phyloP scores from a whole-genome alignment of 371 early-diverging fungal genomes.

The Modicella reniformis region DNA sequence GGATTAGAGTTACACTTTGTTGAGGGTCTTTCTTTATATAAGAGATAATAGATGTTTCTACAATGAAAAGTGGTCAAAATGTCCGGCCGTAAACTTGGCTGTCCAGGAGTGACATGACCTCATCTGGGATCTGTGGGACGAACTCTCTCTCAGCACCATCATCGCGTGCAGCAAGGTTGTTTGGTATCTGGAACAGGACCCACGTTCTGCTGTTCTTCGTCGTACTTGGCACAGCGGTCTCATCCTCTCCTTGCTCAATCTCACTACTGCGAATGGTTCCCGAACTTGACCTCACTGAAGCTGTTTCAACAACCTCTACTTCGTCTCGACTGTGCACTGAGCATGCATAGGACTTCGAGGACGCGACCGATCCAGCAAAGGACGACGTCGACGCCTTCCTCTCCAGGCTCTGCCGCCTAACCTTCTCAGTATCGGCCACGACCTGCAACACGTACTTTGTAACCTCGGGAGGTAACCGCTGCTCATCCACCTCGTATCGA shows the following conservation, averaged over 20 bases:
- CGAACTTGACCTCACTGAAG: neutral
- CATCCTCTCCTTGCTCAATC: slow-evolving; percentile 8
- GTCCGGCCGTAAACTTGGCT: neutral
- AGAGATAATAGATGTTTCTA: too few relatives aligned
- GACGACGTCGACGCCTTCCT: neutral
- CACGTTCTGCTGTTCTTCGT: slow-evolving; percentile 29
- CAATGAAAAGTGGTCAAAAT: neutral
- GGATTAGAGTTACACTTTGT: too few relatives aligned
- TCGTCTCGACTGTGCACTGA: too few relatives aligned
- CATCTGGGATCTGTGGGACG: slow-evolving; percentile 48
- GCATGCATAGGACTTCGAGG: too few relatives aligned
- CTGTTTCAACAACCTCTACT: slow-evolving; percentile 1
- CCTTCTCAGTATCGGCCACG: slow-evolving; percentile 69
- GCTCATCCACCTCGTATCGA: slow-evolving; percentile 87
- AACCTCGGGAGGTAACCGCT: slow-evolving; percentile 73
- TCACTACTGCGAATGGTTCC: neutral
- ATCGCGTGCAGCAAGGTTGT: slow-evolving; percentile 28
- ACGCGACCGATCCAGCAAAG: slow-evolving; percentile 1
- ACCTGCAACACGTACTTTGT: slow-evolving; percentile 75
- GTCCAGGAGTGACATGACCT: slow-evolving; percentile 36
- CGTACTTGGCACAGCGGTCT: slow-evolving; percentile 17
- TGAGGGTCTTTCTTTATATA: too few relatives aligned
- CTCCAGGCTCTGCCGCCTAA: slow-evolving; percentile 28
- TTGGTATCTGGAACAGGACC: slow-evolving; percentile 34
- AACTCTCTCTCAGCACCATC: slow-evolving; percentile 26